Percentiles rank a stretch among this genome's conserved stretches.
These are phyloP conservation scores for Candida ulmi DNA, from an alignment of 805 yeast species.

Conservation along the genomic window DNA sequence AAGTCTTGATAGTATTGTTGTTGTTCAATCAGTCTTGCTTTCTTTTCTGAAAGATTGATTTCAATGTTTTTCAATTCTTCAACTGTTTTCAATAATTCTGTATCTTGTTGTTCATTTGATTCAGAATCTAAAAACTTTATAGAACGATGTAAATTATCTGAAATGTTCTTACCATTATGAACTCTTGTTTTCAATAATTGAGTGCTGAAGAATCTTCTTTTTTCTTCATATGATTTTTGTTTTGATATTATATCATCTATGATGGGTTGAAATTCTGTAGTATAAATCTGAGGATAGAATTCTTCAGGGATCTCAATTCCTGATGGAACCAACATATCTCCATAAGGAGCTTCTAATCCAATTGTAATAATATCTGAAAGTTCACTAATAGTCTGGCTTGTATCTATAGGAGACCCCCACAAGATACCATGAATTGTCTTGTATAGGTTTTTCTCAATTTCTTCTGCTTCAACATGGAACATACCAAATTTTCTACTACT, in stretches of 20 bases:
- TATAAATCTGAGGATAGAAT: conserved; percentile 36
- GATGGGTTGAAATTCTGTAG: conserved; percentile 19
- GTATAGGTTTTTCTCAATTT: conserved; percentile 25
- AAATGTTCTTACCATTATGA: conserved; percentile 28
- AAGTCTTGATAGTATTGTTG: conserved; percentile 11
- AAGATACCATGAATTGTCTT: conserved; percentile 26
- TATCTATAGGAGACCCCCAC: conserved; percentile 26
- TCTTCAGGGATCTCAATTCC: conserved; percentile 25
- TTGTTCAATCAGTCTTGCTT: conserved; percentile 3
- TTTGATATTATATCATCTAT: conserved; percentile 5
- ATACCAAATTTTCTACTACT: conserved; percentile 16
- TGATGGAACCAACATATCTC: conserved; percentile 5
- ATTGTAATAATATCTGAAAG: conserved; percentile 32
- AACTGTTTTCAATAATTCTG: conserved; percentile 10
- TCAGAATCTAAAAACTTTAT: conserved; percentile 19
- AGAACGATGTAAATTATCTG: conserved; percentile 21
- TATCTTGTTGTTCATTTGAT: neutral
- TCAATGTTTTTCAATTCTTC: conserved; percentile 17
- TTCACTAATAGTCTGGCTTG: conserved; percentile 15
- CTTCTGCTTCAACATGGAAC: conserved; percentile 30
- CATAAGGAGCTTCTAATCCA: conserved; percentile 19
- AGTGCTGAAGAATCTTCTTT: conserved; percentile 13
- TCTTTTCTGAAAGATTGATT: conserved; percentile 6
- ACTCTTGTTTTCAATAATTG: conserved; percentile 22
- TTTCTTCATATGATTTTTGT: conserved; percentile 3